Percentiles rank a stretch among this genome's conserved stretches.
phyloP scores from a whole-genome alignment of 2,329 filamentous ascomycete species.

The Exophiala mesophila region DNA sequence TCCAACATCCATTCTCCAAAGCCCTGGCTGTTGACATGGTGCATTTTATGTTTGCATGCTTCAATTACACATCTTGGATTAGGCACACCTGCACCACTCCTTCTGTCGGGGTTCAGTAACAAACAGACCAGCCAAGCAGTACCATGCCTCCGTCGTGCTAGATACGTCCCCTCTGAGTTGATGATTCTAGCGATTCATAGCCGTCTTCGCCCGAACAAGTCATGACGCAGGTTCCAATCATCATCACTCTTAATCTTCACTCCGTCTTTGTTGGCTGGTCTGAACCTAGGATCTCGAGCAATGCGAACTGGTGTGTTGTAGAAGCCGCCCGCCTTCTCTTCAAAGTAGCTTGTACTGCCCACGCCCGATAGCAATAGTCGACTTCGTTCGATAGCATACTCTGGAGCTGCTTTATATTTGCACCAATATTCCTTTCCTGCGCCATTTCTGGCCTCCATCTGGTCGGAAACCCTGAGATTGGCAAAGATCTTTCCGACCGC shows the following conservation, averaged over 20 bases:
- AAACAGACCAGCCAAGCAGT: too few relatives aligned
- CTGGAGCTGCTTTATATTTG: constrained; percentile 21
- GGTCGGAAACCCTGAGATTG: constrained; percentile 10
- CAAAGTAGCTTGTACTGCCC: constrained; percentile 23
- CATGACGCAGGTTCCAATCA: constrained; percentile 18
- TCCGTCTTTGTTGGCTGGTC: constrained; percentile 20
- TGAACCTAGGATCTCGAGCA: constrained; percentile 25
- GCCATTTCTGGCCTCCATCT: constrained; percentile 2
- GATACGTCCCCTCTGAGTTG: too few relatives aligned
- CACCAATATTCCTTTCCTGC: constrained; percentile 4
- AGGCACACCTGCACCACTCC: too few relatives aligned
- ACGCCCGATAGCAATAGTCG: constrained; percentile 11
- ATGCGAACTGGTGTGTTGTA: constrained; percentile 23
- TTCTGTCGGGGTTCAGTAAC: too few relatives aligned
- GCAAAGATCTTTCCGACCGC: constrained; percentile 21
- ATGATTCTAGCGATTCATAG: too few relatives aligned
- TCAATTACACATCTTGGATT: too few relatives aligned
- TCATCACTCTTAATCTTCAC: constrained; percentile 20
- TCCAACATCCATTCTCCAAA: too few relatives aligned
- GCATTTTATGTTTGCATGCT: too few relatives aligned
- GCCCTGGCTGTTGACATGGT: too few relatives aligned
- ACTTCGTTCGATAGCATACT: constrained; percentile 22
- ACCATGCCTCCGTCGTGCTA: too few relatives aligned
- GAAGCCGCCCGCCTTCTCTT: constrained; percentile 18
- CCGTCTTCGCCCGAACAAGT: constrained; percentile 19